These are phyloP conservation scores for Mediolabrus comicus DNA, from an alignment of 108 stramenopile genomes.

Conservation along the genomic window DNA sequence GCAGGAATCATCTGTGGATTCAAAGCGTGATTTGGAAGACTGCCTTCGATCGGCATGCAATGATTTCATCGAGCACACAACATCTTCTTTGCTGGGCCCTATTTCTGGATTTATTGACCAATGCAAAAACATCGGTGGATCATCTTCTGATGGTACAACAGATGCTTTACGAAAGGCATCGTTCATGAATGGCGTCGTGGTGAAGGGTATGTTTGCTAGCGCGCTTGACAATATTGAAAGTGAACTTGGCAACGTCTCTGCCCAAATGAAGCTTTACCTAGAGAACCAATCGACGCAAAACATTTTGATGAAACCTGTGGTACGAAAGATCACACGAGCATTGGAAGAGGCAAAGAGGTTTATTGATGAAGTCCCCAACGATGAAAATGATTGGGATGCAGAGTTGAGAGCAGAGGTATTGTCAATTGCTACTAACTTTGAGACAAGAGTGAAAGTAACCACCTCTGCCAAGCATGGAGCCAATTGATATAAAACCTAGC, in stretches of 20 bases:
- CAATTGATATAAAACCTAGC: neutral
- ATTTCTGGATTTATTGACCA: conserved; percentile 61
- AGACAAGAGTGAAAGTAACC: conserved; percentile 38
- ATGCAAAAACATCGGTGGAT: conserved; percentile 43
- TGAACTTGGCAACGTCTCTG: conserved; percentile 48
- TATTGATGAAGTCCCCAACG: conserved; percentile 48
- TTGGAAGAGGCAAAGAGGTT: conserved; percentile 63
- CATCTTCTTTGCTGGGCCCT: conserved; percentile 51
- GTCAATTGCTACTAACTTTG: conserved; percentile 28
- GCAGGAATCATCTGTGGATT: conserved; percentile 84
- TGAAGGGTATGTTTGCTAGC: conserved; percentile 48
- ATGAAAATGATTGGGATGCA: conserved; percentile 59
- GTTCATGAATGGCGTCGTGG: conserved; percentile 53
- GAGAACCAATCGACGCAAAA: conserved; percentile 80
- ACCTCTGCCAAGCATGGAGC: neutral
- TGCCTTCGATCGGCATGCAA: conserved; percentile 83
- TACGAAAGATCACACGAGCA: conserved; percentile 67
- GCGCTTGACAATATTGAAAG: conserved; percentile 53
- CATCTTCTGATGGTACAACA: conserved; percentile 22
- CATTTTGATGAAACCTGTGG: conserved; percentile 83
- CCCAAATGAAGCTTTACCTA: conserved; percentile 79
- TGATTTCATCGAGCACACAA: conserved; percentile 87
- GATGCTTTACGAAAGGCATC: conserved; percentile 31
- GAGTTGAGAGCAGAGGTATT: conserved; percentile 42
- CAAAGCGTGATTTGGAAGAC: conserved; percentile 89